Percentiles rank a stretch among this genome's conserved stretches.
Evolutionary conservation across 2,329 filamentous ascomycete genomes (phyloP).

Genomic region (Xylaria sp.): DNA sequence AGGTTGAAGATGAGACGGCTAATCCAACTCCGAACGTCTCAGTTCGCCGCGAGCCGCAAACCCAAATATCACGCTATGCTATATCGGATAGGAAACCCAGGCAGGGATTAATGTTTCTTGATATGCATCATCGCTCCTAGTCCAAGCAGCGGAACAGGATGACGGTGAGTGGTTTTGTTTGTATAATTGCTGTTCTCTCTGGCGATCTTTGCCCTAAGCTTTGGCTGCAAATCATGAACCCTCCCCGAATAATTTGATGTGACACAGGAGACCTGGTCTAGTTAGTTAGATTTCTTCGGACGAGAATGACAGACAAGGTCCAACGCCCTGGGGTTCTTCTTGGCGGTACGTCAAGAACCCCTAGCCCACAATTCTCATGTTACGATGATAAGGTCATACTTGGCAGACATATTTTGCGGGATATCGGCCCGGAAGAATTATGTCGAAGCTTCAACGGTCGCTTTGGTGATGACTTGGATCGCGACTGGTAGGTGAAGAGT

Average conservation of each 20-base stretch:
- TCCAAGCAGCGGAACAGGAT: not conserved
- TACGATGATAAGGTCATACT: not conserved
- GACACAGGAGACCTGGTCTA: slow-evolving; percentile 4
- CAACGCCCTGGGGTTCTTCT: slow-evolving; percentile 4
- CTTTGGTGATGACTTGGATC: not conserved
- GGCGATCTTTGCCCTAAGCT: slow-evolving; percentile 20
- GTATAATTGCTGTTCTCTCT: slow-evolving; percentile 1
- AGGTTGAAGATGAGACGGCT: slow-evolving; percentile 48
- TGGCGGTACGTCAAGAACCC: slow-evolving; percentile 20
- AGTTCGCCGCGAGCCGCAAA: slow-evolving; percentile 43
- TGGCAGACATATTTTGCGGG: slow-evolving; percentile 9
- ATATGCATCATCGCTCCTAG: not conserved
- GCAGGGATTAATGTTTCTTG: slow-evolving; percentile 22
- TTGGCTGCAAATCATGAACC: slow-evolving; percentile 1
- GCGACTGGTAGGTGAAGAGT: not conserved
- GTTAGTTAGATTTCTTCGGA: slow-evolving; percentile 16
- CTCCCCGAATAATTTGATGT: slow-evolving; percentile 8
- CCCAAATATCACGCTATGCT: slow-evolving; percentile 25
- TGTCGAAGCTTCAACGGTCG: slow-evolving; percentile 1
- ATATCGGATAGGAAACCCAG: slow-evolving; percentile 6
- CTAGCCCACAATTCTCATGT: slow-evolving; percentile 19
- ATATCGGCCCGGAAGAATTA: slow-evolving; percentile 1
- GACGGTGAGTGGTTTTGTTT: slow-evolving; percentile 1
- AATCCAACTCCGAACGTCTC: slow-evolving; percentile 47
- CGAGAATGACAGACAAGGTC: slow-evolving; percentile 2